phyloP scores from a whole-genome alignment of 352 stramenopile genomes.

The Phytopythium kandeliae region DNA sequence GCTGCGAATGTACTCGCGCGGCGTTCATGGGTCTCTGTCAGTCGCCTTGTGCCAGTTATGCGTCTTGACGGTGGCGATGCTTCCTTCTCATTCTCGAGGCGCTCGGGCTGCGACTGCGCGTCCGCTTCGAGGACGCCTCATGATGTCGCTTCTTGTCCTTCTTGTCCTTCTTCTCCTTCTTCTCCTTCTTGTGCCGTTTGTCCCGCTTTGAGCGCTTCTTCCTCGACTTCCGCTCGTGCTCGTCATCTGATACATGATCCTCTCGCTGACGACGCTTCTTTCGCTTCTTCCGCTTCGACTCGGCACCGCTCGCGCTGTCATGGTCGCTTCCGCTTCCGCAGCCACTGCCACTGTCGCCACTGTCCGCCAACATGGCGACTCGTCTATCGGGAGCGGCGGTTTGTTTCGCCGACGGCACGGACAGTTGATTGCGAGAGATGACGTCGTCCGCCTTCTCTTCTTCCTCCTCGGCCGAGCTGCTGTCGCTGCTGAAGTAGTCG shows the following conservation, averaged over 20 bases:
- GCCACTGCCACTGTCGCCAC: constrained; percentile 2
- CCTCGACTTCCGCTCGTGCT: constrained; percentile 6
- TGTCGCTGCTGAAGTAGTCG: constrained; percentile 5
- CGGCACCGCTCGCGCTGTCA: constrained; percentile 1
- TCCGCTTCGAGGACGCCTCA: constrained; percentile 22
- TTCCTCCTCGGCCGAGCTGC: not conserved
- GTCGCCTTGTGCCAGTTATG: too few relatives aligned
- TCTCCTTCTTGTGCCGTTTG: constrained; percentile 17
- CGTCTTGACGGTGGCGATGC: not conserved
- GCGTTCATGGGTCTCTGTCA: too few relatives aligned
- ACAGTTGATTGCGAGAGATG: not conserved
- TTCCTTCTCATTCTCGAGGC: constrained; percentile 1
- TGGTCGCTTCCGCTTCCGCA: not conserved
- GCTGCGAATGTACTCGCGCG: too few relatives aligned
- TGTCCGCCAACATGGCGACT: not conserved
- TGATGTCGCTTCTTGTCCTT: constrained; percentile 24
- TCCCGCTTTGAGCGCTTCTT: constrained; percentile 21
- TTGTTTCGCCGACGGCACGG: not conserved
- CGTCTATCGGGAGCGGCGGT: not conserved
- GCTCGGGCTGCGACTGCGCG: constrained; percentile 22
- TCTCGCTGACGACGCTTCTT: constrained; percentile 14
- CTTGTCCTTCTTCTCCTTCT: constrained; percentile 24
- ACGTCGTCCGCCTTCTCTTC: too few relatives aligned
- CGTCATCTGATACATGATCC: constrained; percentile 1
- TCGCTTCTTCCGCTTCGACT: constrained; percentile 11